phyloP scores from a whole-genome alignment of 106 monocot genomes.

The Gastrodia elata region DNA sequence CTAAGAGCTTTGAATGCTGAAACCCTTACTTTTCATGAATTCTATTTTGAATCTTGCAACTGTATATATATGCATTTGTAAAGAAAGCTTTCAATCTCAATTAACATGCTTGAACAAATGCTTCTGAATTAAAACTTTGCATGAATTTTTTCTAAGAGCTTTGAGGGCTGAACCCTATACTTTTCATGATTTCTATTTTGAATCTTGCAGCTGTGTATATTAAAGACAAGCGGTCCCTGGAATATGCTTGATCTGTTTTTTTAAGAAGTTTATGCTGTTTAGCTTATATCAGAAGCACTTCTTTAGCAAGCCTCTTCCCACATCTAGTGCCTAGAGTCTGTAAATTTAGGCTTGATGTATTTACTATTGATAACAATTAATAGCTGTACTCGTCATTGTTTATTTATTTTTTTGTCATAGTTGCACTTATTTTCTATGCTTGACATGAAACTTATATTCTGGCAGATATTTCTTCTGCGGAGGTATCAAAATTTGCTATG shows the following conservation, averaged over 20 bases:
- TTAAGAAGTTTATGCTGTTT: not conserved
- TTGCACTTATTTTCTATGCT: slow-evolving; percentile 1
- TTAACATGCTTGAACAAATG: not conserved
- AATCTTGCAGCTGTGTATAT: not conserved
- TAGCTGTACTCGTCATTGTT: too few species aligned
- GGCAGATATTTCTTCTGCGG: slow-evolving; percentile 80
- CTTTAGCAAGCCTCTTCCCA: not conserved
- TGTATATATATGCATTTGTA: too few species aligned
- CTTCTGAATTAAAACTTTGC: not conserved
- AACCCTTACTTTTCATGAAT: too few species aligned
- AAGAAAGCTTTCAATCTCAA: too few species aligned
- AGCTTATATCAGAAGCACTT: not conserved
- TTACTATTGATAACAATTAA: not conserved
- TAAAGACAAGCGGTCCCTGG: not conserved
- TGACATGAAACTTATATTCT: slow-evolving; percentile 1
- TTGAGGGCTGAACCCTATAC: too few species aligned
- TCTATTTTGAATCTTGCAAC: not conserved
- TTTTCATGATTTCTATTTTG: not conserved
- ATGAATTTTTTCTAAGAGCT: too few species aligned
- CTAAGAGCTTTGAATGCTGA: too few species aligned
- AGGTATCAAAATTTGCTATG: slow-evolving; percentile 70
- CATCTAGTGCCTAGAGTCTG: not conserved
- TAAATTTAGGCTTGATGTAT: not conserved
- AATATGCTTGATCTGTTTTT: not conserved
- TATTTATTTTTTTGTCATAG: not conserved